These are phyloP conservation scores for Neonectria hederae DNA, from an alignment of 2,329 filamentous ascomycete genomes.

Conservation along the genomic window DNA sequence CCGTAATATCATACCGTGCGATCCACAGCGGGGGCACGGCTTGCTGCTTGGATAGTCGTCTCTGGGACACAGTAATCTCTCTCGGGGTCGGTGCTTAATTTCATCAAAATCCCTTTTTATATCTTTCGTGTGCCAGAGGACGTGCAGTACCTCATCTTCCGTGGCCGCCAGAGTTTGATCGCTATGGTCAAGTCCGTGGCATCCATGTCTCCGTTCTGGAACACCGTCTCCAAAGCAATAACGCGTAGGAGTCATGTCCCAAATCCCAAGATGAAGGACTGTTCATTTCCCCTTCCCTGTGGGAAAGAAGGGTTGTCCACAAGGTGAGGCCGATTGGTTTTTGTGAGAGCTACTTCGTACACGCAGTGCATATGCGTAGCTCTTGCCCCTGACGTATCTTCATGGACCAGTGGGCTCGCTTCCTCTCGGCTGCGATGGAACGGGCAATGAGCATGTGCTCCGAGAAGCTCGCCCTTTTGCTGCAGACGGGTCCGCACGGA, in stretches of 20 bases:
- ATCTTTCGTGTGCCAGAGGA: constrained; percentile 17
- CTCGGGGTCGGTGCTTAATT: constrained; percentile 39
- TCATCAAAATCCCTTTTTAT: constrained; percentile 41
- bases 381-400: constrained; percentile 1
- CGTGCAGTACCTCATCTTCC: constrained; percentile 29
- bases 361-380: constrained; percentile 10
- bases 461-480: background rate
- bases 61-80: constrained; percentile 43
- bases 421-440: background rate
- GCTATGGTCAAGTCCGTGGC: constrained; percentile 36
- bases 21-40: constrained; percentile 35
- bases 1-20: constrained; percentile 23
- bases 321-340: background rate
- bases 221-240: constrained; percentile 26
- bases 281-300: constrained; percentile 31
- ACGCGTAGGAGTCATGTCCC: constrained; percentile 23
- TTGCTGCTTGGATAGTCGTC: constrained; percentile 26
- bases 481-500: background rate
- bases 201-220: constrained; percentile 37
- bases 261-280: constrained; percentile 20
- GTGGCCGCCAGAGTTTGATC: constrained; percentile 28
- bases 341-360: background rate
- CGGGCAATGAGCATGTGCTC: constrained; percentile 7
- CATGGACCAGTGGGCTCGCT: constrained; percentile 1
- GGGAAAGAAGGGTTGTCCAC: constrained; percentile 9